Percentiles rank a stretch among this genome's conserved stretches.
Evolutionary conservation across 2,329 filamentous ascomycete genomes (phyloP).

Genomic region (Penicillium hordei): DNA sequence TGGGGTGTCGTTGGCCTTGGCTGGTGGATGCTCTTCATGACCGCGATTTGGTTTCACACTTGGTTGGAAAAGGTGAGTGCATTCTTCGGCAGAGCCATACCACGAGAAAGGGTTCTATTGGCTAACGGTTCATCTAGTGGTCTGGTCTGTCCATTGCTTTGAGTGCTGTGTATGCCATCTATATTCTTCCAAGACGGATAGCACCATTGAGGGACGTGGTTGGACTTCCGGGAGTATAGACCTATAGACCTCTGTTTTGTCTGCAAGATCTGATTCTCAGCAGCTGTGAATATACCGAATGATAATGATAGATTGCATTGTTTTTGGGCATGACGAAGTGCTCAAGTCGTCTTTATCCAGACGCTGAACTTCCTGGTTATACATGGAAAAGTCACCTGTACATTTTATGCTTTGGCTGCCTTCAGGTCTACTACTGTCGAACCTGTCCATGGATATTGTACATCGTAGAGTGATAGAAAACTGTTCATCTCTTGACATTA

Average conservation of each 20-base stretch:
- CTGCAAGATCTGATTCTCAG: not conserved
- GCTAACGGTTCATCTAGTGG: conserved; percentile 37
- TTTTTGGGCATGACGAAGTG: not conserved
- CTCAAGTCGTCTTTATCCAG: not conserved
- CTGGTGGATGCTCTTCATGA: conserved; percentile 98
- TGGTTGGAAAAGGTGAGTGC: conserved; percentile 87
- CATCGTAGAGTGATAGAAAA: not conserved
- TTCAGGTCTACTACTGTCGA: not conserved
- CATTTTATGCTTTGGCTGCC: not conserved
- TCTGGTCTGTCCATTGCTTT: conserved; percentile 53
- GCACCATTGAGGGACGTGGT: conserved; percentile 48
- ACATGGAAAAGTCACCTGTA: not conserved
- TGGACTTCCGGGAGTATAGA: conserved; percentile 44
- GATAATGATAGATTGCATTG: conserved; percentile 16
- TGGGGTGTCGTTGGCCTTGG: conserved; percentile 67
- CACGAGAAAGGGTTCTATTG: not conserved
- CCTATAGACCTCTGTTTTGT: conserved; percentile 22
- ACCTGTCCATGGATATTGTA: not conserved
- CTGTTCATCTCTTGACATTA: too few species aligned
- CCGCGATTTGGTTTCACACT: conserved; percentile 96
- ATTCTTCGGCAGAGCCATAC: conserved; percentile 22
- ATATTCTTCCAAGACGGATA: conserved; percentile 51
- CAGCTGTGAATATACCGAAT: conserved; percentile 11
- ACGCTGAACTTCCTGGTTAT: not conserved
- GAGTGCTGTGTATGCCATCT: conserved; percentile 50